These are phyloP conservation scores for Gigaspora rosea DNA, from an alignment of 192 early-diverging fungal genomes.

Conservation along the genomic window DNA sequence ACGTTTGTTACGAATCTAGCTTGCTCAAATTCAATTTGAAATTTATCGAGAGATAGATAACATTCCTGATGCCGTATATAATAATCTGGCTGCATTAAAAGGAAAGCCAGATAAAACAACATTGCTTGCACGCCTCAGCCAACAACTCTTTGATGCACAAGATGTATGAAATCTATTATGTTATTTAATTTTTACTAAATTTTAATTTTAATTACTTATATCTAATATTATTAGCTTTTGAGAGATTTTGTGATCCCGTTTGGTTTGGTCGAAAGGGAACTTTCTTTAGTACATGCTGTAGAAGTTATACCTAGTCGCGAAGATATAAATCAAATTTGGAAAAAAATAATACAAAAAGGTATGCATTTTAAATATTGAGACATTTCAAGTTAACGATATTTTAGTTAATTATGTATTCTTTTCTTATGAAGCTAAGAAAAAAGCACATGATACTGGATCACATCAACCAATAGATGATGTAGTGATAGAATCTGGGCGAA, in stretches of 20 bases:
- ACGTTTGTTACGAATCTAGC: background rate
- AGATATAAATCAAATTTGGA: constrained; percentile 4
- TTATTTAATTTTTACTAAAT: background rate
- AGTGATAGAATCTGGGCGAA: background rate
- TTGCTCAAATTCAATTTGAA: constrained; percentile 20
- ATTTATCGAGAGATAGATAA: background rate
- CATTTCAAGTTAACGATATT: background rate
- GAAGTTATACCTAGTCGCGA: background rate
- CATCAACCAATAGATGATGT: background rate
- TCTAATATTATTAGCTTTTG: background rate
- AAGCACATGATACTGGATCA: no score
- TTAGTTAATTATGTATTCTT: background rate
- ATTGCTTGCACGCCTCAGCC: background rate
- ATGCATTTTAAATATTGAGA: background rate
- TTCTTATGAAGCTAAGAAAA: background rate
- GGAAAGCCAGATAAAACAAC: background rate
- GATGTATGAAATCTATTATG: background rate
- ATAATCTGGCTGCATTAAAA: no score
- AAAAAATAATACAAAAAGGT: constrained; percentile 15
- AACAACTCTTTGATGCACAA: constrained; percentile 5
- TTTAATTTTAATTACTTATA: background rate
- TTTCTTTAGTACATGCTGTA: background rate
- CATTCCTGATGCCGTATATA: background rate
- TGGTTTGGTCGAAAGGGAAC: background rate
- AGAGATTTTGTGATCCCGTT: constrained; percentile 2